phyloP scores from a whole-genome alignment of 306 rosid genomes.

The Calophaca sinica region DNA sequence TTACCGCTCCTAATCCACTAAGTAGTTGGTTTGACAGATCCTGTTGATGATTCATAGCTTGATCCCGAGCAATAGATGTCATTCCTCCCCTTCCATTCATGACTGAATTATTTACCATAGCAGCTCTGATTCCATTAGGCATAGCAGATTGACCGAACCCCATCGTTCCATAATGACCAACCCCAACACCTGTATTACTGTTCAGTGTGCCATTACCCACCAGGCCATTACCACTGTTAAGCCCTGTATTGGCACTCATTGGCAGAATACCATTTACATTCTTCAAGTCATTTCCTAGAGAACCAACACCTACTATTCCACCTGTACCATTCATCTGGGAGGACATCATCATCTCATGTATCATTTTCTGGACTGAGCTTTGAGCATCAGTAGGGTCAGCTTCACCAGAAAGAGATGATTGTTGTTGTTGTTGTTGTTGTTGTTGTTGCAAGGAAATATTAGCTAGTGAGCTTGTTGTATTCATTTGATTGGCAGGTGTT shows the following conservation, averaged over 20 bases:
- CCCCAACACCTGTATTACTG: slow-evolving; percentile 65
- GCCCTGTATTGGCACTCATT: slow-evolving; percentile 57
- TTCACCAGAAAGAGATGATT: slow-evolving; percentile 74
- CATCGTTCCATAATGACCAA: slow-evolving; percentile 69
- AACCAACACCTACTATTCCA: slow-evolving; percentile 62
- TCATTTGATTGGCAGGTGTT: slow-evolving; percentile 75
- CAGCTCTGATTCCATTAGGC: slow-evolving; percentile 82
- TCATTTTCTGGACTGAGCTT: slow-evolving; percentile 86
- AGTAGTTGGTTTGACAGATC: slow-evolving; percentile 90
- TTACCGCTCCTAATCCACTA: slow-evolving; percentile 84
- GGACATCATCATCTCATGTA: slow-evolving; percentile 82
- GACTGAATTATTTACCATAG: slow-evolving; percentile 76
- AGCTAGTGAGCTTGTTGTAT: slow-evolving; percentile 73
- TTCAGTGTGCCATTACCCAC: slow-evolving; percentile 66
- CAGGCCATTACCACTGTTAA: slow-evolving; percentile 66
- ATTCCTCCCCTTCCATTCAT: slow-evolving; percentile 92
- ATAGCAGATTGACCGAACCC: slow-evolving; percentile 76
- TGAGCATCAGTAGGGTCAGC: slow-evolving; percentile 81
- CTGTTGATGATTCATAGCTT: slow-evolving; percentile 81
- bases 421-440: slow-evolving; percentile 90
- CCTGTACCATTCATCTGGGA: slow-evolving; percentile 70
- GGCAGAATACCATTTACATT: slow-evolving; percentile 74
- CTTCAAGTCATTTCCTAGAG: slow-evolving; percentile 80
- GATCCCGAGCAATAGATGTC: slow-evolving; percentile 79
- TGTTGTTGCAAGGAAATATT: slow-evolving; percentile 86